These are phyloP conservation scores for Delonix regia DNA, from an alignment of 306 rosid genomes.

Conservation along the genomic window DNA sequence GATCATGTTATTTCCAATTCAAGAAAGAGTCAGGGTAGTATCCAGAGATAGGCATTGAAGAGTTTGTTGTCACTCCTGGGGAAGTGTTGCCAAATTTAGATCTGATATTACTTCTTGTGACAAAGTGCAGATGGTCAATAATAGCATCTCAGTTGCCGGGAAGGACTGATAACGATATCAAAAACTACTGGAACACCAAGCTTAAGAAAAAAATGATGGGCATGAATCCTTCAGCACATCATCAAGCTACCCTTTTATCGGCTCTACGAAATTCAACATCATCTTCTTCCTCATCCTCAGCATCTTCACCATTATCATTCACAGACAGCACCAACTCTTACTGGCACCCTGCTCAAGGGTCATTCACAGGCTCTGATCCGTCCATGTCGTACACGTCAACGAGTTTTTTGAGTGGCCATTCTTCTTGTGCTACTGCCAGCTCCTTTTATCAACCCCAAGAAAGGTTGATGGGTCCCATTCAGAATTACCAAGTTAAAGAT, in stretches of 20 bases:
- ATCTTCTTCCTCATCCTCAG: slow-evolving; percentile 40
- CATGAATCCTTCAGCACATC: slow-evolving; percentile 39
- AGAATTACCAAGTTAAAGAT: slow-evolving; percentile 40
- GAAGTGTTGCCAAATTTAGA: slow-evolving; percentile 25
- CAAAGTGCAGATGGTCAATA: slow-evolving; percentile 79
- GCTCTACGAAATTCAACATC: slow-evolving; percentile 48
- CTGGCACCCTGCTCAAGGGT: slow-evolving; percentile 20
- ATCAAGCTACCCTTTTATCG: slow-evolving; percentile 40
- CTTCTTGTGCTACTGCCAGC: slow-evolving; percentile 31
- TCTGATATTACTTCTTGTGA: slow-evolving; percentile 6
- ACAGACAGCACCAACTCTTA: slow-evolving; percentile 36
- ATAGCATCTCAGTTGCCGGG: slow-evolving; percentile 90
- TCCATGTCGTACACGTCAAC: slow-evolving; percentile 46
- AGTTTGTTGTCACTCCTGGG: background rate
- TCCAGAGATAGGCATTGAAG: background rate
- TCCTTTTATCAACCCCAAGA: slow-evolving; percentile 53
- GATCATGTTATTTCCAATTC: background rate
- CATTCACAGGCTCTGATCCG: slow-evolving; percentile 41
- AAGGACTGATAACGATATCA: slow-evolving; percentile 90
- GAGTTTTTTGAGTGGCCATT: slow-evolving; percentile 44
- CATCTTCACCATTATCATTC: slow-evolving; percentile 43
- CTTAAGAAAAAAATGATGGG: slow-evolving; percentile 78
- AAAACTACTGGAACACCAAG: slow-evolving; percentile 97
- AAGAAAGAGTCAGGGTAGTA: background rate
- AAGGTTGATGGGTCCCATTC: slow-evolving; percentile 39